Evolutionary conservation across 805 yeast genomes (phyloP).

Genomic region (Yamadazyma kitorensis): DNA sequence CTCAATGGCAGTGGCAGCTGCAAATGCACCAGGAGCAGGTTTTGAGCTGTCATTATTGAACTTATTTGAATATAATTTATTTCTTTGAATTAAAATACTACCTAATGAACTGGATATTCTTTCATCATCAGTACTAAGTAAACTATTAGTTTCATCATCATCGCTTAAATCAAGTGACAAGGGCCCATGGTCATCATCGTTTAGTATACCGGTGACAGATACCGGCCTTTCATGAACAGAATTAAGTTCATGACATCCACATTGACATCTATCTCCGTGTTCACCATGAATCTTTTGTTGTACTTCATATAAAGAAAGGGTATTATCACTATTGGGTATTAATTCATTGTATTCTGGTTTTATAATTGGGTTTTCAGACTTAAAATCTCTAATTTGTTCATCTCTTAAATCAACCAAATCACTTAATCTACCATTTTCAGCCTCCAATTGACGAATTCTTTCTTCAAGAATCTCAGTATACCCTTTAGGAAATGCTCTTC

Average conservation of each 20-base stretch:
- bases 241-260: constrained; percentile 40
- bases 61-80: constrained; percentile 9
- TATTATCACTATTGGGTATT: constrained; percentile 17
- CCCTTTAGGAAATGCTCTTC: constrained; percentile 88
- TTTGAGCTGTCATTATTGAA: constrained; percentile 41
- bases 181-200: constrained; percentile 32
- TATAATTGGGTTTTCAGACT: background rate
- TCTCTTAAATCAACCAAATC: constrained; percentile 64
- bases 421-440: constrained; percentile 68
- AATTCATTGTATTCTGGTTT: background rate
- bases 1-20: constrained; percentile 61
- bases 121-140: constrained; percentile 28
- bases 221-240: constrained; percentile 60
- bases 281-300: constrained; percentile 10
- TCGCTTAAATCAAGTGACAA: constrained; percentile 45
- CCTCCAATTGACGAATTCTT: constrained; percentile 79
- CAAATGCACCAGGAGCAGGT: constrained; percentile 72
- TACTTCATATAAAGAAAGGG: constrained; percentile 10
- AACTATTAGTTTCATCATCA: constrained; percentile 35
- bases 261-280: constrained; percentile 46
- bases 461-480: constrained; percentile 89
- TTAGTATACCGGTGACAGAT: constrained; percentile 61
- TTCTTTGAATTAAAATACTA: constrained; percentile 11
- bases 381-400: constrained; percentile 47
- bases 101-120: constrained; percentile 13